Conservation (phyloP, 225 moss, liverwort and hornwort species). For the Sphagnum tenellum region DNA sequence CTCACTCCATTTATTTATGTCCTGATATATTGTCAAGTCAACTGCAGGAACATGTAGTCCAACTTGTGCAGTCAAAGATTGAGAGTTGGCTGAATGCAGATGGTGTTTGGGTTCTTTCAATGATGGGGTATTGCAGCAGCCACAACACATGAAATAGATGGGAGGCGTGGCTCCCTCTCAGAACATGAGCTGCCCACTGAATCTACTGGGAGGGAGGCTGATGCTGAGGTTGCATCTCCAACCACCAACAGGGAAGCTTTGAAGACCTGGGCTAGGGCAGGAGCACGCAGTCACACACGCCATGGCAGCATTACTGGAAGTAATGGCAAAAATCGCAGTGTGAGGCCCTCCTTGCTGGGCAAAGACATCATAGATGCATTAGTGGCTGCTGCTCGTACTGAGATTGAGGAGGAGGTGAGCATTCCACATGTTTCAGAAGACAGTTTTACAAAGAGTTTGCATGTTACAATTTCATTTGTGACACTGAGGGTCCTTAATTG, state of each 20-base stretch:
- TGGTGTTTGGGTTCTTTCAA: no score
- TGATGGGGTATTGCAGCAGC: constrained; percentile 10
- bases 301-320: constrained; percentile 53
- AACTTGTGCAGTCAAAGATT: no score
- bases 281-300: constrained; percentile 79
- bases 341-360: constrained; percentile 50
- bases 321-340: constrained; percentile 36
- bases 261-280: constrained; percentile 84
- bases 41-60: no score
- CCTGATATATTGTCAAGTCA: no score
- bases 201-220: constrained; percentile 39
- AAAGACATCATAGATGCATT: constrained; percentile 83
- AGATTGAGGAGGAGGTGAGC: constrained; percentile 74
- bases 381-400: constrained; percentile 51
- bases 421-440: background rate
- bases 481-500: no score
- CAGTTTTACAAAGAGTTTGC: no score
- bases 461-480: no score
- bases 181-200: constrained; percentile 54
- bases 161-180: constrained; percentile 28
- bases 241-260: constrained; percentile 43
- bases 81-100: no score
- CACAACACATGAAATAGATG: constrained; percentile 52
- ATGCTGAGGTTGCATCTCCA: constrained; percentile 45
- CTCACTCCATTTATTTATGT: no score